These are phyloP conservation scores for Magnolia sinica DNA, from an alignment of 164 flowering plant genomes.

Conservation along the genomic window DNA sequence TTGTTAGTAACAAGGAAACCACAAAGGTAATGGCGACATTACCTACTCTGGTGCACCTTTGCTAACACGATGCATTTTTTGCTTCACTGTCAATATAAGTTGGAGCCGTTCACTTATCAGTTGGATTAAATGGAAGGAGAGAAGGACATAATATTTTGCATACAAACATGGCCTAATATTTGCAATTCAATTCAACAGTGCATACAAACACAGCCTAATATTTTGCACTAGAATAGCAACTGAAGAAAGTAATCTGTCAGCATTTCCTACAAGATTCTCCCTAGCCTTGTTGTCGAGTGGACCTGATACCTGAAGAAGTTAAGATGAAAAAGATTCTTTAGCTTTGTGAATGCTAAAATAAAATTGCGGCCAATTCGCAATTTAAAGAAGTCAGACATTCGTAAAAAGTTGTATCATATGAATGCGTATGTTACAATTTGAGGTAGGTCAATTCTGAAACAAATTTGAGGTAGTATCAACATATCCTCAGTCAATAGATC, in stretches of 20 bases:
- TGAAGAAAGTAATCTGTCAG: slow-evolving; percentile 12
- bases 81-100: slow-evolving; percentile 70
- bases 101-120: slow-evolving; percentile 88
- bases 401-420: too few relatives aligned
- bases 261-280: slow-evolving; percentile 62
- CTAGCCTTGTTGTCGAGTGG: slow-evolving; percentile 64
- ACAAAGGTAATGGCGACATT: slow-evolving; percentile 11
- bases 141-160: too few relatives aligned
- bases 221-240: background rate
- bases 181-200: too few relatives aligned
- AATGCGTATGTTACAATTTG: too few relatives aligned
- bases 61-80: slow-evolving; percentile 89
- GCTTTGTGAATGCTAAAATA: background rate
- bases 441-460: too few relatives aligned
- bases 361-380: background rate
- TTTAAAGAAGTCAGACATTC: too few relatives aligned
- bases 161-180: too few relatives aligned
- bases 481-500: too few relatives aligned
- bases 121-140: slow-evolving; percentile 94
- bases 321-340: slow-evolving; percentile 27
- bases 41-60: slow-evolving; percentile 99
- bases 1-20: background rate
- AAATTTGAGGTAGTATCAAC: too few relatives aligned
- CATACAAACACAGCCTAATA: too few relatives aligned
- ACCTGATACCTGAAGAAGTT: slow-evolving; percentile 60